phyloP scores from a whole-genome alignment of 164 flowering plant genomes.

The Amborella trichopoda region DNA sequence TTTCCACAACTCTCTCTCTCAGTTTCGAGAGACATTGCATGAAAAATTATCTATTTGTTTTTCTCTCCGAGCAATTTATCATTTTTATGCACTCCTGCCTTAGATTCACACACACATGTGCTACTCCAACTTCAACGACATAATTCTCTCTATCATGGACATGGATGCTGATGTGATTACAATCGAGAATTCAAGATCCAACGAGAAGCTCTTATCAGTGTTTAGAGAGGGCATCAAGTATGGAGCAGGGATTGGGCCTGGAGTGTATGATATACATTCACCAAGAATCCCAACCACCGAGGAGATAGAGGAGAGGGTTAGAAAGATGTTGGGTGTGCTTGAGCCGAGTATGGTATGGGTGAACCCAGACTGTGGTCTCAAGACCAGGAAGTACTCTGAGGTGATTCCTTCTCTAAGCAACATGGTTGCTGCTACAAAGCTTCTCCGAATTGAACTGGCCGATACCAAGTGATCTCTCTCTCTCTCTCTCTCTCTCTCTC shows the following conservation, averaged over 20 bases:
- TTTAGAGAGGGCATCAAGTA: slow-evolving; percentile 94
- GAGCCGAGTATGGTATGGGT: slow-evolving; percentile 90
- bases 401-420: slow-evolving; percentile 60
- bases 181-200: slow-evolving; percentile 91
- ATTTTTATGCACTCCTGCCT: not conserved
- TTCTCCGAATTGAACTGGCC: slow-evolving; percentile 61
- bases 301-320: slow-evolving; percentile 78
- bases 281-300: slow-evolving; percentile 85
- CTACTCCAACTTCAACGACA: slow-evolving; percentile 76
- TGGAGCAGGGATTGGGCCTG: slow-evolving; percentile 96
- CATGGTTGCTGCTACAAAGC: slow-evolving; percentile 90
- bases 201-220: slow-evolving; percentile 91
- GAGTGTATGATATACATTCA: slow-evolving; percentile 94
- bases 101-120: slow-evolving; percentile 88
- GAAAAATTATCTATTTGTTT: too few species aligned
- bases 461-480: slow-evolving; percentile 53
- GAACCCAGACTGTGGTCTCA: slow-evolving; percentile 96
- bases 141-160: slow-evolving; percentile 63
- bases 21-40: too few species aligned
- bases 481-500: not conserved
- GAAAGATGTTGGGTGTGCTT: slow-evolving; percentile 92
- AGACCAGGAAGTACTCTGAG: slow-evolving; percentile 85
- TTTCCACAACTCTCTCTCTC: too few species aligned
- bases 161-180: slow-evolving; percentile 96
- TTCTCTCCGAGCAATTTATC: too few species aligned